phyloP scores from a whole-genome alignment of 1,284 basidiomycete species.

The Tilletia caries region DNA sequence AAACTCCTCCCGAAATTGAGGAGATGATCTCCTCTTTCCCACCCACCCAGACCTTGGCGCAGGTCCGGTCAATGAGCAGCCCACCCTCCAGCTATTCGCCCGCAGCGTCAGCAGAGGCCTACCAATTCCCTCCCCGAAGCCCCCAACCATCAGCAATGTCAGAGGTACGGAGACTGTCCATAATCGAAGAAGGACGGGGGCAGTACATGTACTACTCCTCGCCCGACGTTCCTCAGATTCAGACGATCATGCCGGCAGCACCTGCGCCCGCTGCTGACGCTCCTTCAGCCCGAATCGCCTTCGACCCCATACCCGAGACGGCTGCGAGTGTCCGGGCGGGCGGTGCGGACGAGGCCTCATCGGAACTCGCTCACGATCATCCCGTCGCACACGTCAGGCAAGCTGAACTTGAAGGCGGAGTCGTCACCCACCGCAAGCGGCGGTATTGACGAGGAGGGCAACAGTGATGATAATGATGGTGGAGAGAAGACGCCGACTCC shows the following conservation, averaged over 20 bases:
- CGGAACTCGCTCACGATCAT: slow-evolving; percentile 14
- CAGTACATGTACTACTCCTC: not conserved
- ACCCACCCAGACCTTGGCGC: not conserved
- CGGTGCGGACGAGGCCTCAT: slow-evolving; percentile 5
- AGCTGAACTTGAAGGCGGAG: slow-evolving; percentile 1
- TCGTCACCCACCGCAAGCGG: not conserved
- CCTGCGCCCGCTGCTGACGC: not conserved
- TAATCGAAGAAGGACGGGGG: not conserved
- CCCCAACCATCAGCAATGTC: not conserved
- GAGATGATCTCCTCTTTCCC: slow-evolving; percentile 1
- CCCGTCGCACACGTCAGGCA: not conserved
- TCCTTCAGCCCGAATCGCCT: slow-evolving; percentile 8
- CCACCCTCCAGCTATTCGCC: not conserved
- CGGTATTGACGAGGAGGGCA: slow-evolving; percentile 15
- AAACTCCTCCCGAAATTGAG: slow-evolving; percentile 4
- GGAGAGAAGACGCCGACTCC: not conserved
- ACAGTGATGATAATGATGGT: not conserved
- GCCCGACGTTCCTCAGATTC: not conserved
- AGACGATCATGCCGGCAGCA: not conserved
- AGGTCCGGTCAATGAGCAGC: not conserved
- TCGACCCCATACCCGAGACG: slow-evolving; percentile 15
- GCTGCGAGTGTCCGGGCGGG: slow-evolving; percentile 13
- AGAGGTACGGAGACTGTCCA: not conserved
- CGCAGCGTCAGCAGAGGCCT: not conserved
- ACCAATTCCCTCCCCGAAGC: slow-evolving; percentile 4